These are phyloP conservation scores for Arachis hypogaea DNA, from an alignment of 306 rosid genomes.

Conservation along the genomic window DNA sequence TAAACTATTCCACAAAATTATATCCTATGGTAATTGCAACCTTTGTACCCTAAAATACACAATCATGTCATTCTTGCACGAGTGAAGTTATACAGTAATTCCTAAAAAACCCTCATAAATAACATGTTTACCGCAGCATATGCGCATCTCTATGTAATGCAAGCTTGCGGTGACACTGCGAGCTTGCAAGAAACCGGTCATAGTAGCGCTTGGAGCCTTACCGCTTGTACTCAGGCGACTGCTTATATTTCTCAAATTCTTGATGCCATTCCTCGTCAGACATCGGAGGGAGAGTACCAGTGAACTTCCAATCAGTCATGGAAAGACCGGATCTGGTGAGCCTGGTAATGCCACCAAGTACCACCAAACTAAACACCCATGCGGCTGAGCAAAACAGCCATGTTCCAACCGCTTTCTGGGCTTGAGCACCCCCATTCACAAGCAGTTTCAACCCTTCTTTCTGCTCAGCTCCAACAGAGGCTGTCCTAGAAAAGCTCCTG, in stretches of 20 bases:
- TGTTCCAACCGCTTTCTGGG: conserved; percentile 74
- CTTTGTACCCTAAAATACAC: neutral
- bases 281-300: conserved; percentile 75
- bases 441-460: conserved; percentile 72
- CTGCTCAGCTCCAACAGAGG: conserved; percentile 43
- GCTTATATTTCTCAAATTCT: conserved; percentile 82
- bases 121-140: neutral
- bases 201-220: conserved; percentile 31
- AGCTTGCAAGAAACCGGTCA: neutral
- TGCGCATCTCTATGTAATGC: conserved; percentile 14
- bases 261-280: conserved; percentile 70
- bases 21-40: neutral
- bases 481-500: conserved; percentile 56
- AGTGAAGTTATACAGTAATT: neutral
- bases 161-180: neutral
- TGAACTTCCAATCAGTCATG: conserved; percentile 92
- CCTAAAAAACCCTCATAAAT: conserved; percentile 7
- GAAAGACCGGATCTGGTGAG: conserved; percentile 94
- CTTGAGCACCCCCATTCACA: conserved; percentile 71
- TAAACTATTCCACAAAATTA: conserved; percentile 1
- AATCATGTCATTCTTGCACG: neutral
- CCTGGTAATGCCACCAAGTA: conserved; percentile 87
- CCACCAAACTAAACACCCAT: conserved; percentile 94
- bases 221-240: conserved; percentile 90
- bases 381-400: conserved; percentile 94